These are phyloP conservation scores for Plectosphaerella plurivora DNA, from an alignment of 2,329 filamentous ascomycete genomes.

Conservation along the genomic window DNA sequence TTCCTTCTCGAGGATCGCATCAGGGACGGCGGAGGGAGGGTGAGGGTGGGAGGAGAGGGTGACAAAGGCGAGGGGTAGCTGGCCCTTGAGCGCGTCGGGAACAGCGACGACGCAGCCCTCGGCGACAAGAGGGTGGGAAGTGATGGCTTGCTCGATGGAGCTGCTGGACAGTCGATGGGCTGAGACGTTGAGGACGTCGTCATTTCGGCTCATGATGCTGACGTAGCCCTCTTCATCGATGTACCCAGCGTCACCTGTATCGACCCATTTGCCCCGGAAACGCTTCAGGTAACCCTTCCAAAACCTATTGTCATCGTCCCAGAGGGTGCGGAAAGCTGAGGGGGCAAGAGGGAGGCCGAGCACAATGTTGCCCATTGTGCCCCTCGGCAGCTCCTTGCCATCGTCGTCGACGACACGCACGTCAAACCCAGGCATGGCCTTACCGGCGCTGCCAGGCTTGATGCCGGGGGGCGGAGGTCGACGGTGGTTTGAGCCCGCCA, in stretches of 20 bases:
- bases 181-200: slow-evolving; percentile 95
- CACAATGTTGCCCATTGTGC: slow-evolving; percentile 88
- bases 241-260: slow-evolving; percentile 87
- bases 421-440: slow-evolving; percentile 88
- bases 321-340: slow-evolving; percentile 80
- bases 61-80: slow-evolving; percentile 87
- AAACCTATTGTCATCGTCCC: slow-evolving; percentile 81
- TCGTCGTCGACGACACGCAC: slow-evolving; percentile 79
- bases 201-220: slow-evolving; percentile 60
- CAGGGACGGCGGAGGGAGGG: slow-evolving; percentile 45
- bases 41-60: slow-evolving; percentile 44
- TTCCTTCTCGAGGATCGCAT: slow-evolving; percentile 45
- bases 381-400: slow-evolving; percentile 65
- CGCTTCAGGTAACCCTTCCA: slow-evolving; percentile 80
- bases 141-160: slow-evolving; percentile 85
- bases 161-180: slow-evolving; percentile 87
- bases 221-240: slow-evolving; percentile 71
- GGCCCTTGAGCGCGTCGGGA: slow-evolving; percentile 81
- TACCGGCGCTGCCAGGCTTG: slow-evolving; percentile 83
- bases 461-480: slow-evolving; percentile 45
- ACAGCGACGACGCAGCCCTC: slow-evolving; percentile 86
- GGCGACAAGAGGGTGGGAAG: slow-evolving; percentile 71
- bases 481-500: slow-evolving; percentile 13
- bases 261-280: slow-evolving; percentile 78
- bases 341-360: slow-evolving; percentile 77